Percentiles rank a stretch among this genome's conserved stretches.
These are phyloP conservation scores for Pisolithus thermaeus DNA, from an alignment of 1,284 basidiomycete genomes.

Conservation along the genomic window DNA sequence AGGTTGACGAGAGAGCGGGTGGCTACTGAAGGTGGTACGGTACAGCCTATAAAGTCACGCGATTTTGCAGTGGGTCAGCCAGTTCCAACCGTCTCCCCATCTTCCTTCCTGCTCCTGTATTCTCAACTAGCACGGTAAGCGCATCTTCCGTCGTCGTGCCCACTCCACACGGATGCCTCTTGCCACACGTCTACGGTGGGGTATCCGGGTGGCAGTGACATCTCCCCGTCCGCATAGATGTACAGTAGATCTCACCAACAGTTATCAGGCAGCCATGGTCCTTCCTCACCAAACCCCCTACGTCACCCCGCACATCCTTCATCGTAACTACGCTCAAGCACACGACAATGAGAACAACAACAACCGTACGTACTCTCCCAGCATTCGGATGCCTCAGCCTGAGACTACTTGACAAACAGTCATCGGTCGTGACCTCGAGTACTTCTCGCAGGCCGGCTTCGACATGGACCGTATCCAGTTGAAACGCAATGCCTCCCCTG, in stretches of 20 bases:
- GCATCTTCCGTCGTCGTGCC: not conserved
- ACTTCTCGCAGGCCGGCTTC: constrained; percentile 99
- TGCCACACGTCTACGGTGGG: not conserved
- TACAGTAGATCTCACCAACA: not conserved
- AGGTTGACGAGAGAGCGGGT: no score
- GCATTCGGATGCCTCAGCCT: constrained; percentile 8
- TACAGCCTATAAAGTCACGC: not conserved
- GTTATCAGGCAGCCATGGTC: constrained; percentile 37
- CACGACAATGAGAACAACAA: constrained; percentile 56
- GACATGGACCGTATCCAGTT: constrained; percentile 89
- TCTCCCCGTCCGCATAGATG: not conserved
- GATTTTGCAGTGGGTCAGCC: not conserved
- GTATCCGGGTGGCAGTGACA: not conserved
- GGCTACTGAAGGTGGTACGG: no score
- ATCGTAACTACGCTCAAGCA: constrained; percentile 74
- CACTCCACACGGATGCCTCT: not conserved
- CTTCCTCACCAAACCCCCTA: constrained; percentile 67
- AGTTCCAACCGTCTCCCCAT: not conserved
- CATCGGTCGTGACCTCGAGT: constrained; percentile 89
- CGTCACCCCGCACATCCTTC: constrained; percentile 79
- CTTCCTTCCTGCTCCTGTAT: not conserved
- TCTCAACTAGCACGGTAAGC: not conserved
- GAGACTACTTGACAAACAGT: constrained; percentile 37
- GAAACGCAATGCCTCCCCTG: constrained; percentile 94
- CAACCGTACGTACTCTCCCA: constrained; percentile 36